Percentiles rank a stretch among this genome's conserved stretches.
Conservation (phyloP, 2,329 filamentous ascomycete genomes). For the Cadophora luteo-olivacea region DNA sequence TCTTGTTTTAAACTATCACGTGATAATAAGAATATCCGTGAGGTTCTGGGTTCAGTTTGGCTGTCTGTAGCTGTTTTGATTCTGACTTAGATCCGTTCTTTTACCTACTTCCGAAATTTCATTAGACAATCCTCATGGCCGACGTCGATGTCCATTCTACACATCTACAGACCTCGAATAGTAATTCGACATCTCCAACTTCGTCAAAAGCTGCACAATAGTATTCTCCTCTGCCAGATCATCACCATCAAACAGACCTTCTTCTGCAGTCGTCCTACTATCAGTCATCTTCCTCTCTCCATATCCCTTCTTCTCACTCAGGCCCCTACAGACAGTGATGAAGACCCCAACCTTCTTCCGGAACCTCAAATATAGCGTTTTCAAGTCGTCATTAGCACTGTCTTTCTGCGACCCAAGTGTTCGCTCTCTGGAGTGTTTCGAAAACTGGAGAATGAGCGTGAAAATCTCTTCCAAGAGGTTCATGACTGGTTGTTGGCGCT, state of each 20-base stretch:
- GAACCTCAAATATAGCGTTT: conserved; percentile 67
- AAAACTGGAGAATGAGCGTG: conserved; percentile 72
- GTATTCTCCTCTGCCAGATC: conserved; percentile 59
- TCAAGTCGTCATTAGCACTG: conserved; percentile 48
- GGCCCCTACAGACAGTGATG: conserved; percentile 71
- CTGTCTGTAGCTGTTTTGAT: too few relatives aligned
- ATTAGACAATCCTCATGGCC: too few relatives aligned
- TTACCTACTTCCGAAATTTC: too few relatives aligned
- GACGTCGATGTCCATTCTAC: conserved; percentile 17
- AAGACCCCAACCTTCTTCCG: conserved; percentile 77
- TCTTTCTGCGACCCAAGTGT: conserved; percentile 45
- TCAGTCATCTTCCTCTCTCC: conserved; percentile 41
- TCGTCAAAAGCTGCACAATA: conserved; percentile 71
- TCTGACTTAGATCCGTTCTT: too few relatives aligned
- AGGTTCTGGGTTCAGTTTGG: too few relatives aligned
- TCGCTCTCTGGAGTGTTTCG: conserved; percentile 55
- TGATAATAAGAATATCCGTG: too few relatives aligned
- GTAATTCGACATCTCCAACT: conserved; percentile 74
- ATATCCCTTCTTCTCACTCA: conserved; percentile 65
- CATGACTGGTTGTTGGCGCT: conserved; percentile 75
- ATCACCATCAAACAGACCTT: conserved; percentile 47
- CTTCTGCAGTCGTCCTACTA: conserved; percentile 39
- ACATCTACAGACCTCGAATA: conserved; percentile 50
- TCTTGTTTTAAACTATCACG: too few relatives aligned
- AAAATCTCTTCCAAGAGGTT: conserved; percentile 81